Evolutionary conservation across 176 grass and related monocot genomes (phyloP), one percentile per base, ranked within the genome.

Genomic region (Elymus sibiricus): DNA sequence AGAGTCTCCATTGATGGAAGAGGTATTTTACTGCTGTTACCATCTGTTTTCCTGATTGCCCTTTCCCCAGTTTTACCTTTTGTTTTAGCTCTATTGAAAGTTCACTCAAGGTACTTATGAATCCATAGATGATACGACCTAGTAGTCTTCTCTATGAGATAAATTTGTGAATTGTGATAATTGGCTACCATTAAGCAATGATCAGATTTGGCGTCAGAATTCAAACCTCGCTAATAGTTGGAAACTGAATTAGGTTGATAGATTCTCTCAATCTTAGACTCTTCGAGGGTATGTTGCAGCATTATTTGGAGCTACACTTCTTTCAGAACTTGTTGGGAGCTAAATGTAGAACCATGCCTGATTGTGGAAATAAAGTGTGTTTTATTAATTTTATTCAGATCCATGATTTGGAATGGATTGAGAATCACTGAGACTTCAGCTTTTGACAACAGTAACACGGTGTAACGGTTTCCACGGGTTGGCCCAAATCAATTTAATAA

Each of bases 1-100:
- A 64, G 97, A 99, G 85, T 94, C 90, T 47, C 90, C 94, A 12
- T 55, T 96, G 65, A 79, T 90, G 63, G 97, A 99, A 89, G 97
- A 99, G 97, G 97, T 96, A 83, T 42, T 37, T 66, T 62, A 69
- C 56, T 73, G 14, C 39, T 81, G 29, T 28, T 60, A 37, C 43
- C 26, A 63, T 28, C 17, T 75, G 15, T 32, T 55, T 76, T 22
- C 40, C 21, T n/a, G 6, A 46, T 21, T 38, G n/a, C 31, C 34
- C 17, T 74, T 64, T 29, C 27, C 29, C 7, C 15, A 70, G 28
- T 19, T 46, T 26, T 24, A 34, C 14, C 16, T 2, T 77, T 67
- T 22, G 28, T 26, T 85, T 40, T 78, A 51, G 47, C 47, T 51
- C 47, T 53, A 25, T 53, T 78, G 61, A 78, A 85, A 68, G 43